phyloP scores from a whole-genome alignment of 1,139 yeast genomes.

The Blastobotrys aristatus region DNA sequence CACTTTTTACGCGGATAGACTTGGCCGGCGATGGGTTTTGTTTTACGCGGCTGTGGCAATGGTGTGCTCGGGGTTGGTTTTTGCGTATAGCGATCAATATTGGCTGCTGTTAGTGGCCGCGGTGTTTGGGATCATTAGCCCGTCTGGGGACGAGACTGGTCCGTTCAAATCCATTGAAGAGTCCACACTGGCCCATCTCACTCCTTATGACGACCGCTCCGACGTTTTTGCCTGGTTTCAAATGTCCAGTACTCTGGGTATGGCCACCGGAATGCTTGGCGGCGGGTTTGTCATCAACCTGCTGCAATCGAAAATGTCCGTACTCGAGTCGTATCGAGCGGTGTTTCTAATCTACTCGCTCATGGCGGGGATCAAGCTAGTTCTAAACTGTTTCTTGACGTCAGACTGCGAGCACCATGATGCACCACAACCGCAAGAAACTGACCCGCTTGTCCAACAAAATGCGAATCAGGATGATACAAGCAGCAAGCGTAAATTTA shows the following conservation, averaged over 20 bases:
- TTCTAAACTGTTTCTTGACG: constrained; percentile 51
- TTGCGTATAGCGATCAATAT: constrained; percentile 51
- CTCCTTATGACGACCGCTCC: constrained; percentile 61
- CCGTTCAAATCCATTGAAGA: constrained; percentile 90
- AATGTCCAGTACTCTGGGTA: constrained; percentile 64
- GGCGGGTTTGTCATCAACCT: constrained; percentile 58
- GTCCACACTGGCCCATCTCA: constrained; percentile 76
- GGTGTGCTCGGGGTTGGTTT: constrained; percentile 63
- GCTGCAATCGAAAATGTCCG: constrained; percentile 37
- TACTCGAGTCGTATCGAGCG: constrained; percentile 47
- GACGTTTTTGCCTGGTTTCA: constrained; percentile 71
- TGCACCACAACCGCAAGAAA: background rate
- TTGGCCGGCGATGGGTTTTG: constrained; percentile 69
- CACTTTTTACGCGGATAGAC: constrained; percentile 73
- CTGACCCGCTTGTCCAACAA: constrained; percentile 4
- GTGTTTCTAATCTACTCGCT: constrained; percentile 55
- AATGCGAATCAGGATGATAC: background rate
- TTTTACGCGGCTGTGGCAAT: constrained; percentile 62
- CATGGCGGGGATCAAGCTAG: constrained; percentile 52
- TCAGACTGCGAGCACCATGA: constrained; percentile 46
- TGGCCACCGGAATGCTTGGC: constrained; percentile 65
- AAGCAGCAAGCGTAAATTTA: constrained; percentile 1
- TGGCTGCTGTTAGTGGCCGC: constrained; percentile 59
- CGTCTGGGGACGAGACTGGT: constrained; percentile 90
- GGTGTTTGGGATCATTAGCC: constrained; percentile 67